A percentile compares a stretch with the other conserved stretches of the same genome.
Conservation (phyloP, 371 early-diverging fungal species). For the Funneliformis caledonium region DNA sequence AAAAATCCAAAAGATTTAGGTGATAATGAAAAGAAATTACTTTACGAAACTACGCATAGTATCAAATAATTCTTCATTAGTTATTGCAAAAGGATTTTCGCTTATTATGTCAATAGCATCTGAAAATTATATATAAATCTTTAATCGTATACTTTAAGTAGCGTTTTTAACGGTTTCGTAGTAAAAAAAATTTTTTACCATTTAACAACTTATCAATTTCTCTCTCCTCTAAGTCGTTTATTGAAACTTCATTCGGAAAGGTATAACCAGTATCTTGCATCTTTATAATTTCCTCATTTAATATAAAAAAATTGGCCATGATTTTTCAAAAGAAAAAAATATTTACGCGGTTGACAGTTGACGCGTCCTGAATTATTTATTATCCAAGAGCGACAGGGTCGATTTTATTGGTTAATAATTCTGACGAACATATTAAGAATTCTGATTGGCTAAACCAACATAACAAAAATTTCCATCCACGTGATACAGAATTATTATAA, state of each 20-base stretch:
- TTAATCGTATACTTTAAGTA: neutral
- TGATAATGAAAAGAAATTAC: neutral
- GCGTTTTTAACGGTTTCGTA: neutral
- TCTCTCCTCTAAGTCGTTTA: neutral
- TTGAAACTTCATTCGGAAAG: slow-evolving; percentile 10
- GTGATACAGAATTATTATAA: too few relatives aligned
- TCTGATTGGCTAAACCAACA: too few relatives aligned
- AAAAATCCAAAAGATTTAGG: neutral
- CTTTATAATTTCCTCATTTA: slow-evolving; percentile 28
- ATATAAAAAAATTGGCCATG: slow-evolving; percentile 18
- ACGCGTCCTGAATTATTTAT: too few relatives aligned
- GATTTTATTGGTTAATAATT: too few relatives aligned
- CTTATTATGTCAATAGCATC: slow-evolving; percentile 18
- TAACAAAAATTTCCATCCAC: too few relatives aligned
- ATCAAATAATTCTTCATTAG: slow-evolving; percentile 24
- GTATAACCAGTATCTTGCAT: slow-evolving; percentile 26
- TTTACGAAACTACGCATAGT: slow-evolving; percentile 21
- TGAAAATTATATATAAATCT: neutral
- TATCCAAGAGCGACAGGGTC: too few relatives aligned
- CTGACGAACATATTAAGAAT: too few relatives aligned
- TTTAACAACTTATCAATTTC: slow-evolving; percentile 27
- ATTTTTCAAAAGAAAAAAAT: neutral
- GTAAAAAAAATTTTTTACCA: slow-evolving; percentile 9
- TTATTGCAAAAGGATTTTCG: neutral
- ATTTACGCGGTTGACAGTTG: too few relatives aligned